phyloP scores from a whole-genome alignment of 345 rosid species.

The Citrus cavaleriei region DNA sequence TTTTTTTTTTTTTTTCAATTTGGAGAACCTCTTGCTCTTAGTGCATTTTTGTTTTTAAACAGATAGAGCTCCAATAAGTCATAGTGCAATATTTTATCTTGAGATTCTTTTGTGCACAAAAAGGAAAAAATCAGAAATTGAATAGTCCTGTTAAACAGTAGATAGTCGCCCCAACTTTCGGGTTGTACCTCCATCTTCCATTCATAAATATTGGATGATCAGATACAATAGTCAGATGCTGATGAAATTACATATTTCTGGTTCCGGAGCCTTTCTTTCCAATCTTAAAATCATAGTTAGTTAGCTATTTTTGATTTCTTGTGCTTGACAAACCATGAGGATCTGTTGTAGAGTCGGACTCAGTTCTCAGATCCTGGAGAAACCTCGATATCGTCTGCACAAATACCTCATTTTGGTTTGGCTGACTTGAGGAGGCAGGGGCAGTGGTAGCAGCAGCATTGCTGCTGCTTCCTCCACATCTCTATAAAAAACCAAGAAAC shows the following conservation, averaged over 20 bases:
- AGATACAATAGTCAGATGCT: background rate
- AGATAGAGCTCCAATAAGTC: background rate
- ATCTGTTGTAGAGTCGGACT: background rate
- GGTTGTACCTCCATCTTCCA: background rate
- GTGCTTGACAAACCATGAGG: background rate
- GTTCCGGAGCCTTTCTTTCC: background rate
- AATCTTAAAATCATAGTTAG: background rate
- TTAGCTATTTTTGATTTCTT: background rate
- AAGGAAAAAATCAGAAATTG: background rate
- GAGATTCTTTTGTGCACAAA: background rate
- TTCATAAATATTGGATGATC: background rate
- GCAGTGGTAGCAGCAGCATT: background rate
- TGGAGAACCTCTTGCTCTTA: background rate
- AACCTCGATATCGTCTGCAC: conserved; percentile 17
- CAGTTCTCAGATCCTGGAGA: conserved; percentile 19
- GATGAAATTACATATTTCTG: background rate
- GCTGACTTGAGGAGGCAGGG: conserved; percentile 6
- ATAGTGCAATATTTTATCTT: background rate
- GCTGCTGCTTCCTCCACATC: background rate
- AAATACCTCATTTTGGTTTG: conserved; percentile 17
- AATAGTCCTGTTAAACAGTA: background rate
- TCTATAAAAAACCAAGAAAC: conserved; percentile 10
- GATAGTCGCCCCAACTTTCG: background rate
- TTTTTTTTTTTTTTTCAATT: background rate
- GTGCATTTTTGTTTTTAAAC: background rate